Evolutionary conservation across 257 asterid species (phyloP).

Genomic region (Misopates orontium): DNA sequence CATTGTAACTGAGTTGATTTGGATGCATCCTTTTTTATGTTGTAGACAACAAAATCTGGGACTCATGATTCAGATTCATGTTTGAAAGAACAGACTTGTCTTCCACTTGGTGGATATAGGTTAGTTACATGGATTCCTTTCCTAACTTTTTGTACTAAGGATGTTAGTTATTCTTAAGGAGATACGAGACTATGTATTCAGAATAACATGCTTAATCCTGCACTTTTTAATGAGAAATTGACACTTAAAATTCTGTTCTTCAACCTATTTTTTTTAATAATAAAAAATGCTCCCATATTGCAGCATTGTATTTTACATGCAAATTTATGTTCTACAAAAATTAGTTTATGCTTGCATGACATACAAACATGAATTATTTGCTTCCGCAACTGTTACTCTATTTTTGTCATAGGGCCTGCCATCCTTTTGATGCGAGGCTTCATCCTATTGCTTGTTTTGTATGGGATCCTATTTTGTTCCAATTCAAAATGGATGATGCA

Average conservation of each 20-base stretch:
- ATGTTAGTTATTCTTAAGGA: constrained; percentile 6
- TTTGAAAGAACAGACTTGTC: constrained; percentile 80
- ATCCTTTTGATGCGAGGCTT: background rate
- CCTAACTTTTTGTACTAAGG: background rate
- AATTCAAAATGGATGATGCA: background rate
- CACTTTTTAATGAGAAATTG: background rate
- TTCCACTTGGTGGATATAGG: constrained; percentile 99
- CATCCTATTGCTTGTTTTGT: background rate
- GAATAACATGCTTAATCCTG: background rate
- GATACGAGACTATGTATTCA: background rate
- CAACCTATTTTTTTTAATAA: background rate
- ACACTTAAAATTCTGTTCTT: background rate
- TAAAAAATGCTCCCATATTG: background rate
- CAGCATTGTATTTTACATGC: background rate
- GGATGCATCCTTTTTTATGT: constrained; percentile 15
- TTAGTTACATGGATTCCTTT: constrained; percentile 35
- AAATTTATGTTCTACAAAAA: constrained; percentile 9
- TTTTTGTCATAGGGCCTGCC: background rate
- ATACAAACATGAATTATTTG: background rate
- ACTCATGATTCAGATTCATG: constrained; percentile 88
- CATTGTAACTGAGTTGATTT: constrained; percentile 25
- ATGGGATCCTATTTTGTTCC: constrained; percentile 8
- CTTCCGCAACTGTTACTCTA: background rate
- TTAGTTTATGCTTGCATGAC: constrained; percentile 22
- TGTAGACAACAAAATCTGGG: constrained; percentile 89